A percentile compares a stretch with the other conserved stretches of the same genome.
Conservation (phyloP, 768 basidiomycete genomes). For the Tricholoma matsutake region DNA sequence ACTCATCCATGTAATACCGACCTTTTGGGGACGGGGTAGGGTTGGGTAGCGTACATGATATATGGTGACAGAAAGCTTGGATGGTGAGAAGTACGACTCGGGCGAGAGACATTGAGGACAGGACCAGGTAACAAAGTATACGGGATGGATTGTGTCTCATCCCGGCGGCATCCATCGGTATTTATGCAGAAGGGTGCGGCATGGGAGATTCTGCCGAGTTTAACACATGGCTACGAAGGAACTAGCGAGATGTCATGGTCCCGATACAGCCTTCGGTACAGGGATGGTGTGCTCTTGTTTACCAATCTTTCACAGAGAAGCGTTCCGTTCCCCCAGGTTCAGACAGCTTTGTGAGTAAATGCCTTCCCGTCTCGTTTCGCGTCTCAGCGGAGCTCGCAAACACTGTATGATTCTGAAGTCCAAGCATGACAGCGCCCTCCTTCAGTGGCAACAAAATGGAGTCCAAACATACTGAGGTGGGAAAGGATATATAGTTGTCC, state of each 20-base stretch:
- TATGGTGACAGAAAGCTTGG: constrained; percentile 41
- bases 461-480: neutral
- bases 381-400: neutral
- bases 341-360: too few species aligned
- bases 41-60: constrained; percentile 47
- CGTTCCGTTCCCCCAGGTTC: neutral
- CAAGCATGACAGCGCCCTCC: neutral
- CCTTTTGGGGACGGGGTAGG: constrained; percentile 38
- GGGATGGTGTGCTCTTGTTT: neutral
- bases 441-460: too few species aligned
- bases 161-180: neutral
- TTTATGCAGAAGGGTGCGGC: neutral
- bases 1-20: constrained; percentile 44
- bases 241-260: neutral
- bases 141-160: neutral
- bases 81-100: constrained; percentile 37
- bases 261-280: neutral
- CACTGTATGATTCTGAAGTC: neutral
- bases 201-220: neutral
- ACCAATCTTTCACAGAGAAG: too few species aligned
- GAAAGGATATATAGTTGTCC: neutral
- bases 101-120: constrained; percentile 35
- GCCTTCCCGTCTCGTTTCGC: neutral
- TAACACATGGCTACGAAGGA: neutral
- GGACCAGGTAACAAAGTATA: too few species aligned